These are phyloP conservation scores for Rubia tinctorum DNA, from an alignment of 305 asterid genomes.

Conservation along the genomic window DNA sequence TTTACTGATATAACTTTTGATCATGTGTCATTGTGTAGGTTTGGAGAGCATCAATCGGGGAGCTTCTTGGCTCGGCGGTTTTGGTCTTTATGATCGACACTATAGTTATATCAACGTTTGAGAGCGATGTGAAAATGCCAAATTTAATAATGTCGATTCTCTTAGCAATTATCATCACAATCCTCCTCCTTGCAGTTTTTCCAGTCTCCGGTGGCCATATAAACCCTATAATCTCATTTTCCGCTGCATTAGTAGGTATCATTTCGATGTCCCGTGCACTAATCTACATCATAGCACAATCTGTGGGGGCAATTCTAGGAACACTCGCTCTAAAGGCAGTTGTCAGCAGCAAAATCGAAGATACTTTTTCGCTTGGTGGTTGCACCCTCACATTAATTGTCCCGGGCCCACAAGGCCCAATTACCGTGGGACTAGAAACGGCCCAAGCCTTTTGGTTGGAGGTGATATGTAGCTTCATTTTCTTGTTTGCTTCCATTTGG, in stretches of 20 bases:
- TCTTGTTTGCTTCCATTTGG: constrained; percentile 71
- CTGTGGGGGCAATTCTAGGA: constrained; percentile 49
- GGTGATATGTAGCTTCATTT: constrained; percentile 53
- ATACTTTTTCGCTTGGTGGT: constrained; percentile 56
- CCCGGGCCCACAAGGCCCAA: constrained; percentile 49
- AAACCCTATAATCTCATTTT: constrained; percentile 71
- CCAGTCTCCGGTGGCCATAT: constrained; percentile 72
- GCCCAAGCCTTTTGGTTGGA: constrained; percentile 68
- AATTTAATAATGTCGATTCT: constrained; percentile 49
- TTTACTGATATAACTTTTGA: not conserved
- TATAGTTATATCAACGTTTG: constrained; percentile 7
- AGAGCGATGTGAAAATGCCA: constrained; percentile 42
- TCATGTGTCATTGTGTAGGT: constrained; percentile 31
- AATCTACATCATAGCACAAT: constrained; percentile 55
- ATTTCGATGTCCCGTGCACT: constrained; percentile 60
- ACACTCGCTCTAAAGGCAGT: constrained; percentile 69
- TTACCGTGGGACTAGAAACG: constrained; percentile 38
- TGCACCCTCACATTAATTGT: constrained; percentile 51
- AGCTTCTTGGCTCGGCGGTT: constrained; percentile 60
- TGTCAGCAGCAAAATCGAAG: constrained; percentile 29
- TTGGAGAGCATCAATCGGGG: constrained; percentile 75
- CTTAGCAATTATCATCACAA: constrained; percentile 38
- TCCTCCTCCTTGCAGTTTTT: constrained; percentile 11
- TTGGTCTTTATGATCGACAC: constrained; percentile 38
- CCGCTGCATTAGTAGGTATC: constrained; percentile 64